Percentiles rank a stretch among this genome's conserved stretches.
Conservation (phyloP, 768 basidiomycete genomes). For the Coprinellus micaceus region DNA sequence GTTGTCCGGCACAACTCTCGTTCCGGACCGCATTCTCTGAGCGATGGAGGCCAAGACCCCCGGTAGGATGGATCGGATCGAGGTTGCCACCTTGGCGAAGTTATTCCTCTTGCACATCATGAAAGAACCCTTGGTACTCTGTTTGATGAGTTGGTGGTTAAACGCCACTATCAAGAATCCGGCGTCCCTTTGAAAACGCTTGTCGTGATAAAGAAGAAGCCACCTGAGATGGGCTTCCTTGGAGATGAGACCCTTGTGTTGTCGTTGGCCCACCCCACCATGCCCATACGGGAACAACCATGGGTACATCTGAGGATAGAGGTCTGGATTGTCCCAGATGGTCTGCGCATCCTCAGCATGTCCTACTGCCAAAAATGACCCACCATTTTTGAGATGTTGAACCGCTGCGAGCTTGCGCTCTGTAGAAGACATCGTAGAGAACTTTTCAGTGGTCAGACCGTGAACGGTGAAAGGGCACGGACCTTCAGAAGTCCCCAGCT, state of each 20-base stretch:
- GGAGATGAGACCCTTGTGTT: neutral
- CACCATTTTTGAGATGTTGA: constrained; percentile 21
- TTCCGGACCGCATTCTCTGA: constrained; percentile 23
- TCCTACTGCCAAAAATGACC: constrained; percentile 26
- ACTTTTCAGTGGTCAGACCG: constrained; percentile 27
- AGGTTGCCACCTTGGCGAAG: constrained; percentile 26
- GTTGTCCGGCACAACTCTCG: constrained; percentile 21
- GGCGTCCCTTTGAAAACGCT: constrained; percentile 34
- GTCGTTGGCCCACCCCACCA: constrained; percentile 29
- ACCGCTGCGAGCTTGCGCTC: constrained; percentile 22
- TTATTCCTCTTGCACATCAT: constrained; percentile 21
- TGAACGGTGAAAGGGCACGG: constrained; percentile 37
- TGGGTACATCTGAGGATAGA: constrained; percentile 37
- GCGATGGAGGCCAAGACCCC: too few relatives aligned
- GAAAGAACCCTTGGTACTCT: constrained; percentile 22
- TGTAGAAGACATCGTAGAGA: constrained; percentile 16
- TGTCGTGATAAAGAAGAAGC: constrained; percentile 37
- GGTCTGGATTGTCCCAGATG: constrained; percentile 29
- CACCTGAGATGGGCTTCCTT: neutral
- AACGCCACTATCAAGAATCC: constrained; percentile 36
- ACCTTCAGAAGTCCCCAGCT: constrained; percentile 28
- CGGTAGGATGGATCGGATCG: constrained; percentile 16
- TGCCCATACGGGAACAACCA: constrained; percentile 41
- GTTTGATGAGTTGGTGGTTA: constrained; percentile 36
- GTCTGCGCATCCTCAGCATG: constrained; percentile 23